phyloP scores from a whole-genome alignment of 1,284 basidiomycete genomes.

The Apiotrichum brassicae region DNA sequence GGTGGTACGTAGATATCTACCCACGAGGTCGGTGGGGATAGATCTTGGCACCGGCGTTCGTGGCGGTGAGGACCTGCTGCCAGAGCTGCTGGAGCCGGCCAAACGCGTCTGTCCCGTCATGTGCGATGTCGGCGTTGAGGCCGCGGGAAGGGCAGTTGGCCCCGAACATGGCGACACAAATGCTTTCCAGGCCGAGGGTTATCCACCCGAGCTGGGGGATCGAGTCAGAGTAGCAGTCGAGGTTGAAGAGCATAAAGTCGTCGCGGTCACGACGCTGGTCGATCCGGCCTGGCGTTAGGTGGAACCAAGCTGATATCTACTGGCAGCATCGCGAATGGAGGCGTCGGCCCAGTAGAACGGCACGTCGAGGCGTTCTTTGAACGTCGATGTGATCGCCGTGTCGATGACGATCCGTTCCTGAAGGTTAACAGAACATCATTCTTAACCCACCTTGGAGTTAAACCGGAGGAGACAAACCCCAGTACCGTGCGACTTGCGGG shows the following conservation, averaged over 20 bases:
- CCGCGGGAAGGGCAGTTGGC: not conserved
- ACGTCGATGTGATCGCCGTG: not conserved
- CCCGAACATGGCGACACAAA: not conserved
- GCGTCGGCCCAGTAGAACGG: not conserved
- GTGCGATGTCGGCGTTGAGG: not conserved
- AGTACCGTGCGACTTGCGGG: not conserved
- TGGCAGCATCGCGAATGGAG: not conserved
- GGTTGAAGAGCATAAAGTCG: constrained; percentile 1
- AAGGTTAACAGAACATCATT: not conserved
- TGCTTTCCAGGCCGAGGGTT: not conserved
- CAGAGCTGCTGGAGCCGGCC: not conserved
- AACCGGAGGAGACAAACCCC: not conserved
- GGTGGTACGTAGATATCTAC: not conserved
- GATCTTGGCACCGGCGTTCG: not conserved
- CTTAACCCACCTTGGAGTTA: not conserved
- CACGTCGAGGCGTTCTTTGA: not conserved
- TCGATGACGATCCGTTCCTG: not conserved
- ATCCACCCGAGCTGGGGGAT: constrained; percentile 1
- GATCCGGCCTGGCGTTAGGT: not conserved
- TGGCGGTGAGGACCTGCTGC: not conserved
- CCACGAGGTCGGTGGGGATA: not conserved
- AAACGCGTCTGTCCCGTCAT: not conserved
- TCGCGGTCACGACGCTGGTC: constrained; percentile 1
- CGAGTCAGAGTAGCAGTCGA: not conserved
- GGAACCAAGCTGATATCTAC: not conserved